Conservation (phyloP, 2,329 filamentous ascomycete species). For the Colletotrichum acutatum region DNA sequence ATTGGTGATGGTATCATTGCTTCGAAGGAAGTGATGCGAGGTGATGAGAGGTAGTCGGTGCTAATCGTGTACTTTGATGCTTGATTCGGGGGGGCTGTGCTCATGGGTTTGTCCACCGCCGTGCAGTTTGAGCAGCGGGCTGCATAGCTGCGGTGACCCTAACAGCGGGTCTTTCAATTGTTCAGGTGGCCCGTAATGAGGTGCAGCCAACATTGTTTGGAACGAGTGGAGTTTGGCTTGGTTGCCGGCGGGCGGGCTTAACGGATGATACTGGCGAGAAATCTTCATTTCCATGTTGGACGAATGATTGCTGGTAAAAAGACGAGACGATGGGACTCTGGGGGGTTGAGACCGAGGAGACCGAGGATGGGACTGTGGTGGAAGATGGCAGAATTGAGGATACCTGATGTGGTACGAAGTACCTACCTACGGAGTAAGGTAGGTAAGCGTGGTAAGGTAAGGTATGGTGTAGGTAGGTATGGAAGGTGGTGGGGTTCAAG, state of each 20-base stretch:
- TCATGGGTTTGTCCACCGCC: conserved; percentile 10
- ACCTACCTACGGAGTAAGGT: background rate
- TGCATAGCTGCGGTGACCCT: conserved; percentile 18
- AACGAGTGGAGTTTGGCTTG: background rate
- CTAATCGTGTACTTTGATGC: conserved; percentile 18
- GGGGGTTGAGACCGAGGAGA: background rate
- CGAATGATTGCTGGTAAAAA: background rate
- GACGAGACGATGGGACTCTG: background rate
- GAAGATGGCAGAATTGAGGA: background rate
- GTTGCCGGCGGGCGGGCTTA: background rate
- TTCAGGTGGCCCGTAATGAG: background rate
- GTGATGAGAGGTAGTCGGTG: background rate
- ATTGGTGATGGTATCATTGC: background rate
- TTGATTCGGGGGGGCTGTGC: conserved; percentile 27
- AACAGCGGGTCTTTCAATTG: conserved; percentile 14
- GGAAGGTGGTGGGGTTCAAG: no score
- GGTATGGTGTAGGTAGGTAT: no score
- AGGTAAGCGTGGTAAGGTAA: no score
- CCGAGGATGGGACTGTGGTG: background rate
- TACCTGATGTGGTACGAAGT: background rate
- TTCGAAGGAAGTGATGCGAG: background rate
- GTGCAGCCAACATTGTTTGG: background rate
- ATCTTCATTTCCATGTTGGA: background rate
- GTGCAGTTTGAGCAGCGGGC: conserved; percentile 15
- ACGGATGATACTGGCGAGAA: background rate